Percentiles rank a stretch among this genome's conserved stretches.
Conservation (phyloP, 2,329 filamentous ascomycete species). For the Helotiales sp. region DNA sequence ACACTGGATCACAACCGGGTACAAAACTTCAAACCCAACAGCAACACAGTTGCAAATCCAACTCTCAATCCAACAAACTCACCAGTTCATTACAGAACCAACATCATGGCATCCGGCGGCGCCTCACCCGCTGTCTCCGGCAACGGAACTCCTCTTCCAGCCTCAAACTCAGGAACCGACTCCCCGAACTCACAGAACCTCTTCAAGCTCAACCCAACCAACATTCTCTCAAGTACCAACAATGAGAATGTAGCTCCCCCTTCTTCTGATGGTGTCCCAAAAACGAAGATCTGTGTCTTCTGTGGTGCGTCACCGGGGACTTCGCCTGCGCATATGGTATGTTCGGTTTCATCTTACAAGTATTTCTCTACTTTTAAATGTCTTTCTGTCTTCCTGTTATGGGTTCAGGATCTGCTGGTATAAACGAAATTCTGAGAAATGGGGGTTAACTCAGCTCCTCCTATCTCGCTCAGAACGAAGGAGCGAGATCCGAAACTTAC, state of each 20-base stretch:
- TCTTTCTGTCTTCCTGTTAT: too few species aligned
- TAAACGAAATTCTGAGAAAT: too few species aligned
- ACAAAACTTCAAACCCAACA: too few species aligned
- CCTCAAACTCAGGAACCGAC: not conserved
- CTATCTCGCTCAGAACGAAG: not conserved
- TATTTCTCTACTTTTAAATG: too few species aligned
- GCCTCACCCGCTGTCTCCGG: slow-evolving; percentile 19
- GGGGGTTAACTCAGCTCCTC: too few species aligned
- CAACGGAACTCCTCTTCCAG: not conserved
- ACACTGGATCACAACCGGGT: not conserved
- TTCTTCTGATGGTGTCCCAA: slow-evolving; percentile 38
- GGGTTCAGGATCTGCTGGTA: too few species aligned
- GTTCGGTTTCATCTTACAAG: not conserved
- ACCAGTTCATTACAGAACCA: not conserved
- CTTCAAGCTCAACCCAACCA: slow-evolving; percentile 22
- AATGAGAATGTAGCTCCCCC: not conserved
- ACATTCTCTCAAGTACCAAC: not conserved
- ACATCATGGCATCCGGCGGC: slow-evolving; percentile 29
- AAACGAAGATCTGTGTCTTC: slow-evolving; percentile 84
- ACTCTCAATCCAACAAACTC: not conserved
- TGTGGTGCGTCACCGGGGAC: slow-evolving; percentile 82
- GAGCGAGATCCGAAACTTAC: too few species aligned
- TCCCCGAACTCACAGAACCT: slow-evolving; percentile 7
- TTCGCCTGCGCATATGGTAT: slow-evolving; percentile 71
- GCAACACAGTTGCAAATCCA: too few species aligned